phyloP scores from a whole-genome alignment of 192 early-diverging fungal species.

The Podila epicladia region DNA sequence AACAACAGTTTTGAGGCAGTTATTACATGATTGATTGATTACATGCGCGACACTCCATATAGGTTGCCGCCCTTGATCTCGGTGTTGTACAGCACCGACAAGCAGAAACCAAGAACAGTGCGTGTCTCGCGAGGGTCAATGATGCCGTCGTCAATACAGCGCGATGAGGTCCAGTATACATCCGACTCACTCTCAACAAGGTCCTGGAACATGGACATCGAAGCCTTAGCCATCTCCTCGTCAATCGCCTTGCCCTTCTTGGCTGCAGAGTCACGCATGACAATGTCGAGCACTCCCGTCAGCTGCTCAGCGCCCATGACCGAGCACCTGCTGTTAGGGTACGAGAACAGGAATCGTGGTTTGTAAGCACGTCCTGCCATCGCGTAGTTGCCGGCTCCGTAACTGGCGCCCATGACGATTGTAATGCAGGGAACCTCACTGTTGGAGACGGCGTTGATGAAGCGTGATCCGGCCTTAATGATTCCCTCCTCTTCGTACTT shows the following conservation, averaged over 20 bases:
- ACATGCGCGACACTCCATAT: slow-evolving; percentile 72
- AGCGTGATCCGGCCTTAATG: slow-evolving; percentile 73
- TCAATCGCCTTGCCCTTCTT: slow-evolving; percentile 61
- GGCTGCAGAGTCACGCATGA: slow-evolving; percentile 70
- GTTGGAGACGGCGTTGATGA: slow-evolving; percentile 76
- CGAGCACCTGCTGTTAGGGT: slow-evolving; percentile 72
- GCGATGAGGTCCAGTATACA: slow-evolving; percentile 68
- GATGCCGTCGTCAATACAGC: slow-evolving; percentile 68
- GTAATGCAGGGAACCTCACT: slow-evolving; percentile 66
- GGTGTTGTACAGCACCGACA: slow-evolving; percentile 65
- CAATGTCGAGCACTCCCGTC: slow-evolving; percentile 73
- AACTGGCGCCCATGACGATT: slow-evolving; percentile 73
- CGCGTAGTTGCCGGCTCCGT: slow-evolving; percentile 78
- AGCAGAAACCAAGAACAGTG: slow-evolving; percentile 65
- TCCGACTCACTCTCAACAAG: slow-evolving; percentile 68
- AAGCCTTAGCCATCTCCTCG: slow-evolving; percentile 58
- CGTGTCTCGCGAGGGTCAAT: slow-evolving; percentile 73
- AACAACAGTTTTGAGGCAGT: neutral
- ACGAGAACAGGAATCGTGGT: slow-evolving; percentile 75
- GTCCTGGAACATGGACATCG: slow-evolving; percentile 60
- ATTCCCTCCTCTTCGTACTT: slow-evolving; percentile 75
- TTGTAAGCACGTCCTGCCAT: slow-evolving; percentile 74
- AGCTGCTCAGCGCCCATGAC: slow-evolving; percentile 79
- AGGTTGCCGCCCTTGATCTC: slow-evolving; percentile 68
- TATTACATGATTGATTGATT: slow-evolving; percentile 5